phyloP scores from a whole-genome alignment of 345 rosid genomes.

The Eucalyptus brandiana region DNA sequence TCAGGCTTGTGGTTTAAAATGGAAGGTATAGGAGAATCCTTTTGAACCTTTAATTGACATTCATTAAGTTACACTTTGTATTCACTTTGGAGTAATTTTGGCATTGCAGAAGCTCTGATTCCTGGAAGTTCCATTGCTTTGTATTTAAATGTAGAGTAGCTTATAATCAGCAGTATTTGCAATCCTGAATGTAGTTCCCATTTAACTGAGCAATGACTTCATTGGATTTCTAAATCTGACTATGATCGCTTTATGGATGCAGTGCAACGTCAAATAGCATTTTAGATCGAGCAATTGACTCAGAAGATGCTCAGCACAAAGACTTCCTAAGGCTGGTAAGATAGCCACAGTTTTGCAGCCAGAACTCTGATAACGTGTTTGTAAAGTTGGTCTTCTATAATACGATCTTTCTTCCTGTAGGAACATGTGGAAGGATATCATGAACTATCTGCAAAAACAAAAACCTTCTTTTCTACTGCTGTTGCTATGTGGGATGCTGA shows the following conservation, averaged over 20 bases:
- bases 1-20: neutral
- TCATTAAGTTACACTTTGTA: neutral
- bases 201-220: neutral
- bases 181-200: neutral
- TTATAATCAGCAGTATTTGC: neutral
- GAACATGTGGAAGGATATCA: conserved; percentile 98
- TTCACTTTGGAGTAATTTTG: neutral
- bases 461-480: conserved; percentile 80
- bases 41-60: neutral
- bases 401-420: conserved; percentile 16
- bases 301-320: conserved; percentile 88
- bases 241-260: conserved; percentile 7
- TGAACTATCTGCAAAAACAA: conserved; percentile 94
- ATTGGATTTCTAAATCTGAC: neutral
- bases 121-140: neutral
- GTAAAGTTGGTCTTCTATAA: neutral
- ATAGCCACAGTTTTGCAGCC: neutral
- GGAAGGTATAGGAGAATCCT: neutral
- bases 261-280: conserved; percentile 96
- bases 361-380: neutral
- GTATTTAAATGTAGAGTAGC: neutral
- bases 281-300: conserved; percentile 93
- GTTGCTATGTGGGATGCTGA: conserved; percentile 97
- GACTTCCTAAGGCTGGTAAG: conserved; percentile 96
- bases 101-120: neutral